Evolutionary conservation across 345 rosid species (phyloP).

Genomic region (Luvunga scandens): DNA sequence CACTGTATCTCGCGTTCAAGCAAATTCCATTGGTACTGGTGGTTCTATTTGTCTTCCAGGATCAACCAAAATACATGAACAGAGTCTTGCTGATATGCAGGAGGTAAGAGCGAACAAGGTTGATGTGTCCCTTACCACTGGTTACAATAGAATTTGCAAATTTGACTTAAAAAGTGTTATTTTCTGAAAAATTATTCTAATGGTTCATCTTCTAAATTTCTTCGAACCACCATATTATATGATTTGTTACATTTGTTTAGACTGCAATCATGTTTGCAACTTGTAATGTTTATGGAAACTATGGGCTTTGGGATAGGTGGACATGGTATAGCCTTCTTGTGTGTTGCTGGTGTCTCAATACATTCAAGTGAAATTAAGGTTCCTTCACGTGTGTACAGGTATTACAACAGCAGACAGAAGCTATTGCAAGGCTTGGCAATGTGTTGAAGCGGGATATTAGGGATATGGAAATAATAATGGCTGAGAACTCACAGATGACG

Average conservation of each 20-base stretch:
- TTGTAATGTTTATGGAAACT: neutral
- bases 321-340: neutral
- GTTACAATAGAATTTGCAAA: neutral
- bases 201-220: neutral
- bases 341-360: neutral
- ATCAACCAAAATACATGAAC: constrained; percentile 92
- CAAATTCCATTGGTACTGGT: constrained; percentile 52
- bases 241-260: neutral
- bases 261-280: neutral
- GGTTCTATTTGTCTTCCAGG: constrained; percentile 79
- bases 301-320: neutral
- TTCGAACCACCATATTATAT: neutral
- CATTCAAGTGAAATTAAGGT: neutral
- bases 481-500: constrained; percentile 67
- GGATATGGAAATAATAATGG: constrained; percentile 82
- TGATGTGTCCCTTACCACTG: neutral
- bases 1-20: constrained; percentile 70
- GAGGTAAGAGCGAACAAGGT: constrained; percentile 46
- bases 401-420: constrained; percentile 88
- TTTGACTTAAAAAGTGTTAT: neutral
- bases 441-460: constrained; percentile 83
- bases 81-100: constrained; percentile 94
- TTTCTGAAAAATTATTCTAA: neutral
- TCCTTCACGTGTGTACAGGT: constrained; percentile 37
- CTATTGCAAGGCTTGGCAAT: constrained; percentile 76